phyloP scores from a whole-genome alignment of 768 basidiomycete genomes.

The Tricholoma terreum region DNA sequence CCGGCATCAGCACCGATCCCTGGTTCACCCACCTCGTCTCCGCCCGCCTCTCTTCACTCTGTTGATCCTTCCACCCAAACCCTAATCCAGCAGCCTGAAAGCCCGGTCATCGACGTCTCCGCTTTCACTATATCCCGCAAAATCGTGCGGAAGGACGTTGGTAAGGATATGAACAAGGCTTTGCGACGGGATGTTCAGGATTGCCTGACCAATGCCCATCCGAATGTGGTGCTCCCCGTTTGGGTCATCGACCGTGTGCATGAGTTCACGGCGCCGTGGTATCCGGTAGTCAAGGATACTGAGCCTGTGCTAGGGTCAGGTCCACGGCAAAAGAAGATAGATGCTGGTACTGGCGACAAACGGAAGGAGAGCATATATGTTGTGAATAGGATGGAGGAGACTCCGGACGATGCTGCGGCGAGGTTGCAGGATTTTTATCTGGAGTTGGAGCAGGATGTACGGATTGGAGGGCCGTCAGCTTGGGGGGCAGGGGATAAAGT shows the following conservation, averaged over 20 bases:
- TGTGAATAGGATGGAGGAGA: conserved; percentile 43
- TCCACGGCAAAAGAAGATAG: not conserved
- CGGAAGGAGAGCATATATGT: conserved; percentile 32
- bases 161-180: conserved; percentile 49
- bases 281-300: conserved; percentile 49
- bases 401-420: conserved; percentile 50
- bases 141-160: conserved; percentile 52
- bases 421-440: conserved; percentile 71
- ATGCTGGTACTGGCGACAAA: conserved; percentile 16
- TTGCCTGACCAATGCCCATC: conserved; percentile 32
- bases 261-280: conserved; percentile 50
- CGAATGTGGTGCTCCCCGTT: conserved; percentile 29
- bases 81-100: conserved; percentile 21
- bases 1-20: conserved; percentile 24
- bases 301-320: not conserved
- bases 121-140: conserved; percentile 56
- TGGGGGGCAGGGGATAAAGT: conserved; percentile 23
- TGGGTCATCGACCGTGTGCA: conserved; percentile 64
- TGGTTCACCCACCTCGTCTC: conserved; percentile 29
- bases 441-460: conserved; percentile 60
- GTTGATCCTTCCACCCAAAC: conserved; percentile 23
- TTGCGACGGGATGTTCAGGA: conserved; percentile 56
- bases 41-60: conserved; percentile 31
- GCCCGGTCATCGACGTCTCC: conserved; percentile 47
- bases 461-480: conserved; percentile 37